Percentiles rank a stretch among this genome's conserved stretches.
Conservation (phyloP, 2,329 filamentous ascomycete species). For the Pseudocercospora cruenta region DNA sequence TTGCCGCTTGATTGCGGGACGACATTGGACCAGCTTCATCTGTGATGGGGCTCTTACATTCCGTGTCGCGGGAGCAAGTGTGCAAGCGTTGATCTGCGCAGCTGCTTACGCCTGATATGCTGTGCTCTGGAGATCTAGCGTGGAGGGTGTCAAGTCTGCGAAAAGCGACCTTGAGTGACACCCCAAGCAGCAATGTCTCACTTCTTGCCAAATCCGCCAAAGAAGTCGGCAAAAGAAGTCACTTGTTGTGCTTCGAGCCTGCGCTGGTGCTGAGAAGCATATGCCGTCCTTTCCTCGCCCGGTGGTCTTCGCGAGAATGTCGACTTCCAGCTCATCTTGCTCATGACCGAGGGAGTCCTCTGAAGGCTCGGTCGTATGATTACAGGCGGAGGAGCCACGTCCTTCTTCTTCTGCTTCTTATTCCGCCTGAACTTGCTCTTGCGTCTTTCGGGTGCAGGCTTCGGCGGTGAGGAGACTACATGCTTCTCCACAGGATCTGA, state of each 20-base stretch:
- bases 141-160: too few relatives aligned
- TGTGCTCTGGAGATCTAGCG: too few relatives aligned
- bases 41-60: too few relatives aligned
- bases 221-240: background rate
- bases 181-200: background rate
- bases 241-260: background rate
- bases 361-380: background rate
- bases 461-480: background rate
- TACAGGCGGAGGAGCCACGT: background rate
- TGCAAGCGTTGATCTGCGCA: too few relatives aligned
- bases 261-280: background rate
- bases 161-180: too few relatives aligned
- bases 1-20: too few relatives aligned
- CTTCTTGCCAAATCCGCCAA: background rate
- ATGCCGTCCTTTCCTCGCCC: background rate
- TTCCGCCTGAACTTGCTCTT: background rate
- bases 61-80: too few relatives aligned
- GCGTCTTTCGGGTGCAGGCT: background rate
- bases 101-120: background rate
- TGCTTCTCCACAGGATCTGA: background rate
- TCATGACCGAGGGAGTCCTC: conserved; percentile 1
- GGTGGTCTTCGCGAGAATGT: background rate
- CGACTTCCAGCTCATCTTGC: background rate
- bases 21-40: too few relatives aligned
- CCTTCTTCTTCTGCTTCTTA: background rate